Percentiles rank a stretch among this genome's conserved stretches.
Evolutionary conservation across 2,329 filamentous ascomycete species (phyloP).

Genomic region (Nothophaeocryptopus gaeumannii): DNA sequence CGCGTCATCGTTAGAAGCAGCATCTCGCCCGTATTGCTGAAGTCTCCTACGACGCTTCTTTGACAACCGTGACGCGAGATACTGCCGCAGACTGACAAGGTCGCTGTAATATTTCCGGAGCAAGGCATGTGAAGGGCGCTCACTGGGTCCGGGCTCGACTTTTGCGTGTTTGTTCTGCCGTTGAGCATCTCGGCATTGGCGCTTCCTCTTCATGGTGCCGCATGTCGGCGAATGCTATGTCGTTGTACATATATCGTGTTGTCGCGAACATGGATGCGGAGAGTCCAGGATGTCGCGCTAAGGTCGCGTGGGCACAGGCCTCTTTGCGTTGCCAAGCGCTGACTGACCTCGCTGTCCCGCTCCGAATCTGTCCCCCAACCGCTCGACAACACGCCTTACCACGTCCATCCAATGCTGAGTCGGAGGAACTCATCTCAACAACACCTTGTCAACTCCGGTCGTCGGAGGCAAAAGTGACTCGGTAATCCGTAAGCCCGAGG

Average conservation of each 20-base stretch:
- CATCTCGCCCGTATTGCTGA: slow-evolving; percentile 25
- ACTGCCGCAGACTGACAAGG: slow-evolving; percentile 29
- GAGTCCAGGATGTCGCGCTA: too few species aligned
- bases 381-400: too few species aligned
- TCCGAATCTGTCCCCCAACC: too few species aligned
- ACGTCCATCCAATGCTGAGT: too few species aligned
- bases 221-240: background rate
- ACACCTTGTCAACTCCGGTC: too few species aligned
- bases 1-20: slow-evolving; percentile 1
- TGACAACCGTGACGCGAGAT: slow-evolving; percentile 27
- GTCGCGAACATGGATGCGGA: background rate
- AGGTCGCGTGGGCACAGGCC: too few species aligned
- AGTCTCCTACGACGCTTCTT: slow-evolving; percentile 27
- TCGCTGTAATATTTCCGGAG: slow-evolving; percentile 28
- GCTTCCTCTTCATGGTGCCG: slow-evolving; percentile 23
- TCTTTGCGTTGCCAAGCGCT: too few species aligned
- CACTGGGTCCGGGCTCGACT: background rate
- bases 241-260: background rate
- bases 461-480: too few species aligned
- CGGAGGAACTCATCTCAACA: too few species aligned
- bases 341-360: too few species aligned
- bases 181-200: slow-evolving; percentile 8
- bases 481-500: too few species aligned
- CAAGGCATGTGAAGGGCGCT: slow-evolving; percentile 20
- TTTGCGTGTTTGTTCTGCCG: slow-evolving; percentile 18